These are phyloP conservation scores for Prunus armeniaca DNA, from an alignment of 306 rosid genomes.

Conservation along the genomic window DNA sequence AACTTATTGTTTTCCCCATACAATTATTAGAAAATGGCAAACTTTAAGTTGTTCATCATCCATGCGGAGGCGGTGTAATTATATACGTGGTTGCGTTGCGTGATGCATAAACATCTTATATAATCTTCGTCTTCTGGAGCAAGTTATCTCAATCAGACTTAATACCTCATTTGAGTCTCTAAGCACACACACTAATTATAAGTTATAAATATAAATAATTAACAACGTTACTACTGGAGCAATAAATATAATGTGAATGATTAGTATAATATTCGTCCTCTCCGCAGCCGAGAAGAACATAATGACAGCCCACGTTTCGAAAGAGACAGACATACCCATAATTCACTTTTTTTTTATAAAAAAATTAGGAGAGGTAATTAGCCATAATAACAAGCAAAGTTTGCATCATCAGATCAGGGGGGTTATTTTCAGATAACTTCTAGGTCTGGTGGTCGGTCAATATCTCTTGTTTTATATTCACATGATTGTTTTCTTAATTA, in stretches of 20 bases:
- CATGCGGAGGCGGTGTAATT: neutral
- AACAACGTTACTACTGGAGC: neutral
- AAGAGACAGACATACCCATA: neutral
- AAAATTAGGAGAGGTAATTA: neutral
- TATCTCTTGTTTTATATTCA: neutral
- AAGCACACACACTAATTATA: neutral
- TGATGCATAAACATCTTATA: constrained; percentile 9
- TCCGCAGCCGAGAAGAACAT: neutral
- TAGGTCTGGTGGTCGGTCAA: constrained; percentile 9
- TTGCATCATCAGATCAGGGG: constrained; percentile 6
- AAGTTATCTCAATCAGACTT: constrained; percentile 20
- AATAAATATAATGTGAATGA: neutral
- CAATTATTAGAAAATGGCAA: neutral
- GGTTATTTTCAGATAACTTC: neutral
- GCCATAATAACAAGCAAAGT: constrained; percentile 14
- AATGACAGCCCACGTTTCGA: neutral
- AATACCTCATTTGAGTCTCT: constrained; percentile 7
- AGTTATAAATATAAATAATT: neutral
- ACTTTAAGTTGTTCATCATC: neutral
- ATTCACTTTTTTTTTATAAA: neutral
- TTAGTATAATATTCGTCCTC: neutral
- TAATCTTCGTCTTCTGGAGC: constrained; percentile 10
- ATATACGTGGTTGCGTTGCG: constrained; percentile 26
- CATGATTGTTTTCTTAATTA: neutral
- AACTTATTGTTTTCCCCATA: neutral